phyloP scores from a whole-genome alignment of 2,329 filamentous ascomycete species.

The Fusarium subglutinans region DNA sequence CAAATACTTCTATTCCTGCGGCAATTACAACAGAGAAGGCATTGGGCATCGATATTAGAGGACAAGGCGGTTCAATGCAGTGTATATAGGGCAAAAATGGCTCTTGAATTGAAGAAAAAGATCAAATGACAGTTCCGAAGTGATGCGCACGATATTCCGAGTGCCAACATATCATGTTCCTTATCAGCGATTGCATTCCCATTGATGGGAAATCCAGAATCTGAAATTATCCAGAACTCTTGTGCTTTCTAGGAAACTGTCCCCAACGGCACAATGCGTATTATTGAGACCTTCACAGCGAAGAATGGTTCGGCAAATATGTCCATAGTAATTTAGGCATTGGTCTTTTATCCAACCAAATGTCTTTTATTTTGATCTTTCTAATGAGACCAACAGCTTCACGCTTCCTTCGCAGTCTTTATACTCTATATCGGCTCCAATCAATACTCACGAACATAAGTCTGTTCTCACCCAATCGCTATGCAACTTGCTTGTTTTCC shows the following conservation, averaged over 20 bases:
- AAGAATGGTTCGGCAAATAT: neutral
- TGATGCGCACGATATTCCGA: neutral
- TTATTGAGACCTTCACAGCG: neutral
- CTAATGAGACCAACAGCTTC: neutral
- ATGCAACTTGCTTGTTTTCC: neutral
- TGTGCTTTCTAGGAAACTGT: no score
- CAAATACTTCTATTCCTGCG: constrained; percentile 20
- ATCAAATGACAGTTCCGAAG: neutral
- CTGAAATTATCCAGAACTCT: neutral
- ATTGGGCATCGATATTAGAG: constrained; percentile 4
- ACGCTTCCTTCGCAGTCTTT: neutral
- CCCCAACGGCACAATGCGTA: neutral
- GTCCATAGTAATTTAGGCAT: neutral
- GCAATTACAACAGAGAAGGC: constrained; percentile 12
- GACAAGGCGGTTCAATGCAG: constrained; percentile 1
- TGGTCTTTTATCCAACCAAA: neutral
- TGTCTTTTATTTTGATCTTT: neutral
- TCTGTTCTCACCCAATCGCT: neutral
- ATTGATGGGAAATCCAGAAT: neutral
- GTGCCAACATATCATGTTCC: constrained; percentile 53
- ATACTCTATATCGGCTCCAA: neutral
- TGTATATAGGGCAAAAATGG: constrained; percentile 38
- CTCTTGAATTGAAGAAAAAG: constrained; percentile 27
- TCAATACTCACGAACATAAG: neutral
- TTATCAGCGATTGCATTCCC: constrained; percentile 66